A percentile compares a stretch with the other conserved stretches of the same genome.
phyloP scores from a whole-genome alignment of 2,329 filamentous ascomycete genomes.

The Trichoderma sp. region DNA sequence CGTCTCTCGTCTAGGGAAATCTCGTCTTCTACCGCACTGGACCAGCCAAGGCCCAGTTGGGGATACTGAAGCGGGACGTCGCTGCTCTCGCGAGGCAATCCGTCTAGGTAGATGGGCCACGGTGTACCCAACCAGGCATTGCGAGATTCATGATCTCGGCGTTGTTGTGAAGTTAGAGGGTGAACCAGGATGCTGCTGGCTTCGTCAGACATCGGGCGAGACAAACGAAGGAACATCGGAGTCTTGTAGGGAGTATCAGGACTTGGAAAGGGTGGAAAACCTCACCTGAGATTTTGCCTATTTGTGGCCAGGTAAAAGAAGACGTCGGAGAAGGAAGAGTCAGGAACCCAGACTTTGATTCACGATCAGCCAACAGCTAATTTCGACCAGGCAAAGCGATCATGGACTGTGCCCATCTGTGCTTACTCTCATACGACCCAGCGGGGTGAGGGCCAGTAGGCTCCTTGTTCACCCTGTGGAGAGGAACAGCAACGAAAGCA shows the following conservation, averaged over 20 bases:
- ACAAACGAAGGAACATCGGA: too few relatives aligned
- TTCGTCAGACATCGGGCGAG: not conserved
- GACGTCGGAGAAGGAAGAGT: slow-evolving; percentile 42
- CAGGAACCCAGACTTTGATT: slow-evolving; percentile 39
- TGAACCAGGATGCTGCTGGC: slow-evolving; percentile 38
- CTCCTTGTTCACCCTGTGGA: slow-evolving; percentile 39
- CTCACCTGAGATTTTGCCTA: slow-evolving; percentile 38
- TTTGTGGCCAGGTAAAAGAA: slow-evolving; percentile 42
- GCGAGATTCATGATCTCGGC: slow-evolving; percentile 39
- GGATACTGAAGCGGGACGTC: slow-evolving; percentile 40
- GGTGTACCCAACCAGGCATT: slow-evolving; percentile 42
- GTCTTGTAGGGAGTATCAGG: too few relatives aligned
- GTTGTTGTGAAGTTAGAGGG: slow-evolving; percentile 39
- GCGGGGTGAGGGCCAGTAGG: slow-evolving; percentile 42
- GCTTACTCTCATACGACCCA: slow-evolving; percentile 42
- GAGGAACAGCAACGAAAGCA: slow-evolving; percentile 41
- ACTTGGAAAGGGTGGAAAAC: too few relatives aligned
- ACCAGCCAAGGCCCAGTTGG: slow-evolving; percentile 39
- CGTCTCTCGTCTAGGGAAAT: slow-evolving; percentile 39
- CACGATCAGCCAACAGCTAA: slow-evolving; percentile 7
- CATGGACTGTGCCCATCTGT: not conserved
- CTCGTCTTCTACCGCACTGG: slow-evolving; percentile 36
- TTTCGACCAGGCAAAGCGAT: not conserved
- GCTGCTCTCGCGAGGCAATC: slow-evolving; percentile 34
- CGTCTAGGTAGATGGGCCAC: slow-evolving; percentile 41